Base-by-base conservation (phyloP, 164 flowering plant genomes). In the Piper betle region DNA sequence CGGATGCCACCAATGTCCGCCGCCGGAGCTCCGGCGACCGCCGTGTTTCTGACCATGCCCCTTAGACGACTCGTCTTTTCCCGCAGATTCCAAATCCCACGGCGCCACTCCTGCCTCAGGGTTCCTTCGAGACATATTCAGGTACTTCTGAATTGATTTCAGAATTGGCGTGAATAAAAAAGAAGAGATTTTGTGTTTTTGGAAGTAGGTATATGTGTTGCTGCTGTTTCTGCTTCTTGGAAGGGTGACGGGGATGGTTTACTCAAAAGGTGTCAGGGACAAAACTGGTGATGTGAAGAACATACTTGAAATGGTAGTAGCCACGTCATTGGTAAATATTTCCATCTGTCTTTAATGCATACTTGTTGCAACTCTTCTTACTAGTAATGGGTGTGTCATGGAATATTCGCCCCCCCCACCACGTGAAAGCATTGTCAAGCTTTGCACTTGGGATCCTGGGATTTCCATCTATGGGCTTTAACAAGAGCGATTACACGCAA, bases 241-340 rank as follows among this genome's bases (percentile, higher is more conserved):
- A 87, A 80, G 70, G 78, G 84, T 42, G 82, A 82, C 54, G 72
- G 53, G 55, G 84, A 76, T 66, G 72, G 55, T 72, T 61, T 78
- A 55, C 79, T 83, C 37, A 80, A 76, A n/a, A 63, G 87, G 84
- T 39, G 77, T 80, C 4, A 82, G 60, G 46, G 84, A 87, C 63
- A 79, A 78, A 75, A 76, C 65, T 48, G 89, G 84, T 69, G 83
- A 72, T 70, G 84, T 89, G 69, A n/a, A n/a, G n/a, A n/a, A n/a
- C n/a, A n/a, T n/a, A n/a, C n/a, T n/a, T n/a, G n/a, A n/a, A n/a
- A n/a, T n/a, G n/a, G n/a, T n/a, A n/a, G n/a, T n/a, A n/a, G n/a
- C n/a, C n/a, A n/a, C n/a, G n/a, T n/a, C n/a, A n/a, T n/a, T n/a
- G n/a, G n/a, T n/a, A n/a, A n/a, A n/a, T n/a, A n/a, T n/a, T n/a